Percentiles rank a stretch among this genome's conserved stretches.
phyloP scores from a whole-genome alignment of 306 rosid genomes.

The Sicyos edulis region DNA sequence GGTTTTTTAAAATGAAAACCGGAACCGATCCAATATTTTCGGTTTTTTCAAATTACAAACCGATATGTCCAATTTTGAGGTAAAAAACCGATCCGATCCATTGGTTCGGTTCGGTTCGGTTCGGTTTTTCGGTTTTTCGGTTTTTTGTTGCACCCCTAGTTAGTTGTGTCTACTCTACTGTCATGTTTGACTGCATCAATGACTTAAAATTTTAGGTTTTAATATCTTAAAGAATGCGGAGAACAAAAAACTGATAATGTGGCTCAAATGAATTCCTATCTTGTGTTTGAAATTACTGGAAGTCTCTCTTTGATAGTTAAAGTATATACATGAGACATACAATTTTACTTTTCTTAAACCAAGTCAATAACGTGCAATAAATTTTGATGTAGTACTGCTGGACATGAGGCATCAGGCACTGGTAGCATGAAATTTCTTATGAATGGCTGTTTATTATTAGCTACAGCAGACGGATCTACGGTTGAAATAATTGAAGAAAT shows the following conservation, averaged over 20 bases:
- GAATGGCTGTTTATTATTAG: slow-evolving; percentile 71
- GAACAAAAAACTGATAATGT: background rate
- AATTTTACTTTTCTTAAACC: background rate
- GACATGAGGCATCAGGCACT: slow-evolving; percentile 71
- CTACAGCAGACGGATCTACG: slow-evolving; percentile 65
- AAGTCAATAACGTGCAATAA: slow-evolving; percentile 24
- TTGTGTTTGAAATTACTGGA: background rate
- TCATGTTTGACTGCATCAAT: background rate
- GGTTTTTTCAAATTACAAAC: no score
- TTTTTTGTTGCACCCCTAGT: no score
- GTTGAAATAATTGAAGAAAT: slow-evolving; percentile 66
- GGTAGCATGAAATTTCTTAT: slow-evolving; percentile 70
- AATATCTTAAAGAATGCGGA: background rate
- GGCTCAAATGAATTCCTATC: background rate
- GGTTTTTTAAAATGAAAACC: no score
- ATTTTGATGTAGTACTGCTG: slow-evolving; percentile 54
- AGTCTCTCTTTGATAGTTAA: slow-evolving; percentile 1
- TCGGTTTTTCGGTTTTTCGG: no score
- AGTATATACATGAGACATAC: slow-evolving; percentile 20
- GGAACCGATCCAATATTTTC: no score
- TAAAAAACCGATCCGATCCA: no score
- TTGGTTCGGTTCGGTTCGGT: no score
- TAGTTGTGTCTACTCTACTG: background rate
- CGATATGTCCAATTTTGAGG: no score
- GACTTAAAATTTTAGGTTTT: background rate